A percentile compares a stretch with the other conserved stretches of the same genome.
These are phyloP conservation scores for Hypsizygus marmoreus DNA, from an alignment of 768 basidiomycete species.

Conservation along the genomic window DNA sequence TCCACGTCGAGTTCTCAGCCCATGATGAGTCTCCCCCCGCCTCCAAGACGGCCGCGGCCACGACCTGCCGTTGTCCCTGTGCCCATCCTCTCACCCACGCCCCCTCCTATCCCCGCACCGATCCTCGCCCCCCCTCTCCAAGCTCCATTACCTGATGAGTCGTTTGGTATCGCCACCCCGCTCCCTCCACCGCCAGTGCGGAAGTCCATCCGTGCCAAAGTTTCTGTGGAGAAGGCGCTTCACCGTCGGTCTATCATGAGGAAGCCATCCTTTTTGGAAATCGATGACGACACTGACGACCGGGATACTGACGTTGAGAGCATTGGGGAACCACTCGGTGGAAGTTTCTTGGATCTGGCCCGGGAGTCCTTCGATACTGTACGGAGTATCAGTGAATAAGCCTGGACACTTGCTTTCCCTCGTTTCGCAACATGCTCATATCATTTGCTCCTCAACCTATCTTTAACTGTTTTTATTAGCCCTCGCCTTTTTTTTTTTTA, in stretches of 20 bases:
- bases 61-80: conserved; percentile 22
- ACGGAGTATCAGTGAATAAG: conserved; percentile 30
- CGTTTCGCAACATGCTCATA: conserved; percentile 2
- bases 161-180: conserved; percentile 15
- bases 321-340: conserved; percentile 23
- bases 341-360: conserved; percentile 54
- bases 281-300: conserved; percentile 51
- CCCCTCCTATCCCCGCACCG: no score
- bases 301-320: conserved; percentile 29
- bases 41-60: conserved; percentile 48
- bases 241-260: conserved; percentile 57
- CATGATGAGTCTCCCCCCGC: conserved; percentile 52
- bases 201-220: conserved; percentile 30
- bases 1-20: conserved; percentile 23
- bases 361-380: conserved; percentile 54
- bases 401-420: conserved; percentile 11
- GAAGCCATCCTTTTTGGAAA: conserved; percentile 75
- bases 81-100: conserved; percentile 5
- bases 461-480: conserved; percentile 8
- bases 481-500: conserved; percentile 17
- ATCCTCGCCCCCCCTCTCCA: no score
- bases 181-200: conserved; percentile 35
- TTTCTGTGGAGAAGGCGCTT: conserved; percentile 38
- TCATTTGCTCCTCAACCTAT: conserved; percentile 8
- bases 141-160: conserved; percentile 2